Evolutionary conservation across 2,329 filamentous ascomycete species (phyloP), one percentile per base, ranked within the genome.

Genomic region (Aspergillus brunneoviolaceus): DNA sequence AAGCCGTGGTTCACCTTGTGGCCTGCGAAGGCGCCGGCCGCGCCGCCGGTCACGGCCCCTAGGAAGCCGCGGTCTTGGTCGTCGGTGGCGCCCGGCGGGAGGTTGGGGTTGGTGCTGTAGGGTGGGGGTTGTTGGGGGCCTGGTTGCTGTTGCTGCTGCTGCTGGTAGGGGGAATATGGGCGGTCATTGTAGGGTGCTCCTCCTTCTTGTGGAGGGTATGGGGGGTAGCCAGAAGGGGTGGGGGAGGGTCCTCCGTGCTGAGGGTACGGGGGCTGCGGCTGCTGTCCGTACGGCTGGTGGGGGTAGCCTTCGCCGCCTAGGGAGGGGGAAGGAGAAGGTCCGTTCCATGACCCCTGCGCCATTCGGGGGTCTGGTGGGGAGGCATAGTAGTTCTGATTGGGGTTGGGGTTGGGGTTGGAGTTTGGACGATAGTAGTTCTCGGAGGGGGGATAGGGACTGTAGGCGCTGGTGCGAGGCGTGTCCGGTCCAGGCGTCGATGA

Each of bases 1-100:
- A 81, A 69, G 25, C 79, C 79, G 68, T 81, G 79, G 60, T 77
- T 72, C 57, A 74, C 77, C 63, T 81, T 74, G 68, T 78, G 75
- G 49, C 79, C 79, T 25, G 72, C 75, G 57, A 73, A 80, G 16
- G 74, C 79, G 49, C 79, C 79, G 12, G 75, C 72, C 5, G 77
- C 74, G 56, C 78, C 79, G 49, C 79, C 79, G 21, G 77, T 76
- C 31, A 80, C 59, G 7, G 78, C 79, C 14, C 79, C 79, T 52
- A 77, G 72, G 11, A 81, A 67, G 59, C 79, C 79, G 61, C 78
- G 75, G 45, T 81, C 78, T 49, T 72, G 73, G 0, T 76, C 74
- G 49, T 74, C 53, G 12, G 52, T 27, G 12, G 35, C 52, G 35
- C 39, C 35, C 16, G 51, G 14, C 16, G 39, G 39, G 3, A 45